A percentile compares a stretch with the other conserved stretches of the same genome.
phyloP scores from a whole-genome alignment of 2,329 filamentous ascomycete species.

The Nemania diffusa region DNA sequence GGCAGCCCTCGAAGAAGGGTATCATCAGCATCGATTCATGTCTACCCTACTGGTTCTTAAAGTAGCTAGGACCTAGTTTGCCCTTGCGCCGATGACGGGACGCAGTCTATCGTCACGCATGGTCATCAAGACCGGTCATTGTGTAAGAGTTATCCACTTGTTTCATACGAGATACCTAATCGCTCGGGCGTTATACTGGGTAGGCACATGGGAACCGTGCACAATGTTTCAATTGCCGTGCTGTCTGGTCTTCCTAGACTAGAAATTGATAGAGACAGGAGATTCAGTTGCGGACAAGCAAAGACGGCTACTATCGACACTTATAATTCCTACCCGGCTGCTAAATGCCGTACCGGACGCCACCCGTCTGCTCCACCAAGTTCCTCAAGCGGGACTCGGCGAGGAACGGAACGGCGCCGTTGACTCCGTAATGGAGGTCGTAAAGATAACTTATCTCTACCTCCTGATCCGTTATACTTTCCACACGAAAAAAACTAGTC shows the following conservation, averaged over 20 bases:
- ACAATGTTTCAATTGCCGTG: neutral
- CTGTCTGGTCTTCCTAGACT: neutral
- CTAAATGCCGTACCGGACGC: conserved; percentile 36
- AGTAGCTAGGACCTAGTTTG: neutral
- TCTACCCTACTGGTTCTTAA: neutral
- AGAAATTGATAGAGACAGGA: neutral
- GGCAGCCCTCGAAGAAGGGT: neutral
- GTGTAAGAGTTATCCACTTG: conserved; percentile 14
- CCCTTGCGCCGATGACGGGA: conserved; percentile 21
- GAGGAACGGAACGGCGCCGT: conserved; percentile 42
- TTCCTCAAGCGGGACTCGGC: conserved; percentile 30
- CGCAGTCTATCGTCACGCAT: conserved; percentile 4
- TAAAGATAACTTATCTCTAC: conserved; percentile 21
- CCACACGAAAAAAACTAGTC: conserved; percentile 4
- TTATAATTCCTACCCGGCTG: conserved; percentile 27
- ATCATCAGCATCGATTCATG: neutral
- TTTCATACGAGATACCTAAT: conserved; percentile 1
- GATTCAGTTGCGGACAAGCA: neutral
- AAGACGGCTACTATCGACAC: neutral
- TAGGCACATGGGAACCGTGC: neutral
- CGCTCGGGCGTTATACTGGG: neutral
- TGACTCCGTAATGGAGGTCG: conserved; percentile 33
- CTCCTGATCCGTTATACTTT: conserved; percentile 7
- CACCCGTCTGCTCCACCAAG: conserved; percentile 38
- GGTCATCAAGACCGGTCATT: conserved; percentile 5